Percentiles rank a stretch among this genome's conserved stretches.
Conservation (phyloP, 169 alveolate genomes). For the Nephromyces sp. region DNA sequence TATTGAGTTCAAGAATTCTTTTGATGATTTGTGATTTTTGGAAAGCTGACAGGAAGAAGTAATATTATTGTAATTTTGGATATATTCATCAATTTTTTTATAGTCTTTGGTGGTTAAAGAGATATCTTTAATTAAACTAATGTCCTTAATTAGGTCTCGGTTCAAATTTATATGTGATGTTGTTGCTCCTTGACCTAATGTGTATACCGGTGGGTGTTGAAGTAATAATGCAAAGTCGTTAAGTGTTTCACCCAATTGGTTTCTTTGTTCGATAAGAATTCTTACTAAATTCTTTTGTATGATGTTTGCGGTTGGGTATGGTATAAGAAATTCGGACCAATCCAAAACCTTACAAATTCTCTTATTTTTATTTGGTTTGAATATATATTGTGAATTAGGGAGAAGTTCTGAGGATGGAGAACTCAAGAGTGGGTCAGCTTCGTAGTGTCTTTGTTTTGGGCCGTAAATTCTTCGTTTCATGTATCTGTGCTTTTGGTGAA, state of each 20-base stretch:
- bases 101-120: constrained; percentile 10
- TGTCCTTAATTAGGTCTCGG: background rate
- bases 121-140: constrained; percentile 7
- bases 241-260: background rate
- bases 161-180: background rate
- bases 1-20: background rate
- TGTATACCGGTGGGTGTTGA: constrained; percentile 47
- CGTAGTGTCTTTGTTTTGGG: no score
- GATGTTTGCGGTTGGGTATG: no score
- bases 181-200: constrained; percentile 42
- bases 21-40: background rate
- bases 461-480: no score
- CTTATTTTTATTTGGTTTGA: no score
- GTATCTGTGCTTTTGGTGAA: no score
- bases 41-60: background rate
- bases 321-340: no score
- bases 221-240: constrained; percentile 41
- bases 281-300: no score
- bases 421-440: no score
- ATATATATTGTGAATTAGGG: no score
- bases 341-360: no score
- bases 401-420: no score
- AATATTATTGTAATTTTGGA: constrained; percentile 7
- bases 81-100: constrained; percentile 26
- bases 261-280: background rate